Base-by-base conservation (phyloP, 2,329 filamentous ascomycete genomes). In the Clonostachys byssicola region DNA sequence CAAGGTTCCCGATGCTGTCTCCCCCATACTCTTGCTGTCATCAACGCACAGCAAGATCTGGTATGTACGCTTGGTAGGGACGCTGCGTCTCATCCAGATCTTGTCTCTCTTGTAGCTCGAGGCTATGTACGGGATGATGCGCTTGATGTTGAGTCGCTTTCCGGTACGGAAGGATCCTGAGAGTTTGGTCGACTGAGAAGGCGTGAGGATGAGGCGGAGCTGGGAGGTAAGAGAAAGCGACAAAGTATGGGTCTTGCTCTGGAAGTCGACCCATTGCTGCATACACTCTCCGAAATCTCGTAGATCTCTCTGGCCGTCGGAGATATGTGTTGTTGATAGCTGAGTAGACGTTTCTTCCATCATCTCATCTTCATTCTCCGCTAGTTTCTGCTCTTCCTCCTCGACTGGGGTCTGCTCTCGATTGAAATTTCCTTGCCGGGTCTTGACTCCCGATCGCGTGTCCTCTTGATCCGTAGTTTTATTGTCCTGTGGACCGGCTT, bases 101-200 rank as follows among this genome's bases (percentile, higher is more conserved):
- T 99, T 99, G 80, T 99, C 94, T 51, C 94, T 89, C 76, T 96
- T 97, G 78, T 96, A 99, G 62, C 88, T 86, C 1, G 92, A 97
- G 2, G 95, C 94, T 57, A 99, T 97, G 71, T 99, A 99, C 0
- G 95, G 94, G 59, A 99, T 99, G 69, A 99, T 99, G 56, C 92
- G 90, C 70, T 97, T 97, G 74, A 99, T 96, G 69, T 97, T 99
- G 58, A 99, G 89, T 1, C 94, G 87, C 67, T 99, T 99, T 52
- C 94, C 94, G 0, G 94, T 99, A 56, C 94, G 89, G 79, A 95
- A 97, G 56, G 95, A 91, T 40, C 94, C 94, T 3, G 92, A 92
- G 52, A 99, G 88, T 62, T 97, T 99, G 36, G 94, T 97, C 2
- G 92, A 92, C 46, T 95, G 85, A 0, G 92, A 97, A 1, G 95